Percentiles rank a stretch among this genome's conserved stretches.
phyloP scores from a whole-genome alignment of 768 basidiomycete genomes.

The Brasilioporus rufonigricans region DNA sequence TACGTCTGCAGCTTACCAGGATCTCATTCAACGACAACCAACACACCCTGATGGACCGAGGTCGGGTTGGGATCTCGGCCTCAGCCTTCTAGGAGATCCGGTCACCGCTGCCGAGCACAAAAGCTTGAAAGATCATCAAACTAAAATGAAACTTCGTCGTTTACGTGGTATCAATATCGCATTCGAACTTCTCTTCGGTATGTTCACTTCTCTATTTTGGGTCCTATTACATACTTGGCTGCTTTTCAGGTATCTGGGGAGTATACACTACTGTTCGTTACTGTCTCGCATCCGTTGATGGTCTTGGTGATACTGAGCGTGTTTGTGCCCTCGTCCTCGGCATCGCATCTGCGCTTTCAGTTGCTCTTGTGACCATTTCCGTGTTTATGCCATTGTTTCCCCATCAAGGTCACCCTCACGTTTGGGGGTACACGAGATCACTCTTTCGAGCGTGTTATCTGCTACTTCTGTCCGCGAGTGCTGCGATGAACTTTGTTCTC shows the following conservation, averaged over 20 bases:
- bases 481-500: conserved; percentile 55
- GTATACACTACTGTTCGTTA: conserved; percentile 64
- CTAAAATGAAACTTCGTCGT: conserved; percentile 34
- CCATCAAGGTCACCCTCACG: conserved; percentile 16
- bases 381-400: conserved; percentile 38
- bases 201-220: conserved; percentile 4
- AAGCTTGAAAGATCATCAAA: conserved; percentile 25
- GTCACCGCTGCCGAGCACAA: conserved; percentile 32
- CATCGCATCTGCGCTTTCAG: conserved; percentile 20
- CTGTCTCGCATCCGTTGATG: conserved; percentile 54
- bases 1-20: conserved; percentile 34
- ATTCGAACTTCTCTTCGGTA: conserved; percentile 39
- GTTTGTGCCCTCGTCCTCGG: conserved; percentile 31
- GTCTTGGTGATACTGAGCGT: conserved; percentile 41
- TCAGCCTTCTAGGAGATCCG: conserved; percentile 32
- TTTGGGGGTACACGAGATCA: conserved; percentile 13
- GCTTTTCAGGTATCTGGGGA: conserved; percentile 51
- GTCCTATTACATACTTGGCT: background rate
- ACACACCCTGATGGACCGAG: conserved; percentile 41
- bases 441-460: conserved; percentile 43
- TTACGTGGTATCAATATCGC: conserved; percentile 28
- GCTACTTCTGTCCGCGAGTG: conserved; percentile 48
- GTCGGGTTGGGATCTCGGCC: conserved; percentile 30
- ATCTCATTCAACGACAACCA: conserved; percentile 37
- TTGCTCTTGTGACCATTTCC: conserved; percentile 34